A percentile compares a stretch with the other conserved stretches of the same genome.
Conservation (phyloP, 345 rosid species). For the Moringa oleifera region DNA sequence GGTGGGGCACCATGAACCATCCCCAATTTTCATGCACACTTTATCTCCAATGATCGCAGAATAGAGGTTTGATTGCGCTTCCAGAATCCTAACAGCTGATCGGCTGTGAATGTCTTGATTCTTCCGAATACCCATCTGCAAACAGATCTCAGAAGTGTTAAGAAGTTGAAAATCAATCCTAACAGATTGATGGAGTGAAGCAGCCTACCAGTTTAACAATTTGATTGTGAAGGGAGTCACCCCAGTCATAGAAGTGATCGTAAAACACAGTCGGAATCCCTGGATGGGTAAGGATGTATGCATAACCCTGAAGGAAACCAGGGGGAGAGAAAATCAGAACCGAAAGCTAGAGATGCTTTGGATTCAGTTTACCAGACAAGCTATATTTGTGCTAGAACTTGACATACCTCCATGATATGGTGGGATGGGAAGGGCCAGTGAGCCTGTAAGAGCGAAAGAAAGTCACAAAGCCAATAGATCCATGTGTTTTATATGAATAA, state of each 20-base stretch:
- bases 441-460: conserved; percentile 43
- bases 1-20: conserved; percentile 86
- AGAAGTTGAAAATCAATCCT: background rate
- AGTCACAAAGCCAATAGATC: conserved; percentile 2
- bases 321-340: too few species aligned
- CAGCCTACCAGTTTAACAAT: conserved; percentile 62
- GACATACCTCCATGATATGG: conserved; percentile 73
- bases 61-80: conserved; percentile 65
- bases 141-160: background rate
- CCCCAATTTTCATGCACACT: conserved; percentile 80
- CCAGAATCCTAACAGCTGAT: conserved; percentile 49
- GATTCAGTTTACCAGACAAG: background rate
- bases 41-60: conserved; percentile 75
- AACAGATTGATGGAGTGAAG: too few species aligned
- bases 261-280: conserved; percentile 86
- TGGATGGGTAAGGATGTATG: conserved; percentile 89
- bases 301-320: conserved; percentile 61
- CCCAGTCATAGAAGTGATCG: conserved; percentile 84
- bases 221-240: conserved; percentile 56
- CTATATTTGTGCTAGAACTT: background rate
- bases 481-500: background rate
- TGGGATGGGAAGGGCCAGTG: conserved; percentile 86
- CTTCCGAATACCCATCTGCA: conserved; percentile 61
- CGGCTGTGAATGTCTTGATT: conserved; percentile 60
- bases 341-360: too few species aligned